phyloP scores from a whole-genome alignment of 1,284 basidiomycete species.

The Cryptococcus sp. region DNA sequence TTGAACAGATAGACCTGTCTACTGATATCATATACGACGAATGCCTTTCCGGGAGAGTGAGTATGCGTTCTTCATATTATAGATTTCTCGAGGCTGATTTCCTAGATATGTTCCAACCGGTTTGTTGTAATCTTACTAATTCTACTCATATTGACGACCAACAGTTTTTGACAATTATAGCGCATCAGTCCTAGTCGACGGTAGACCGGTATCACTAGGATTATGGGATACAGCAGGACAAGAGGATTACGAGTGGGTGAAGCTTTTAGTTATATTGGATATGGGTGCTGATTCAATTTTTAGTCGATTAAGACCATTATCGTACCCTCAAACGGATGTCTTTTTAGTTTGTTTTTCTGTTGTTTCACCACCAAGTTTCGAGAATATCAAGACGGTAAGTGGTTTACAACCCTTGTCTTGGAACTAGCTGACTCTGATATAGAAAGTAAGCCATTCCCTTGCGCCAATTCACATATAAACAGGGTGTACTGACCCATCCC shows the following conservation, averaged over 20 bases:
- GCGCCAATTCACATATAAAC: neutral
- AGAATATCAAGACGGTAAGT: constrained; percentile 54
- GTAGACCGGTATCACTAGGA: constrained; percentile 72
- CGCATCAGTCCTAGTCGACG: constrained; percentile 88
- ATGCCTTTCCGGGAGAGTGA: constrained; percentile 47
- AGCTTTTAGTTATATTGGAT: neutral
- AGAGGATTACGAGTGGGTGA: constrained; percentile 61
- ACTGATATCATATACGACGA: constrained; percentile 47
- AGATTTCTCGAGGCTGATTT: neutral
- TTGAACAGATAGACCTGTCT: constrained; percentile 37
- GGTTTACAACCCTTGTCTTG: neutral
- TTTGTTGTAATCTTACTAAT: constrained; percentile 3
- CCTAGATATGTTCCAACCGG: constrained; percentile 45
- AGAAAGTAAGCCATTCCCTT: constrained; percentile 57
- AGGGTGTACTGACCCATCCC: constrained; percentile 6
- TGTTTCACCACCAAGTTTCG: constrained; percentile 92
- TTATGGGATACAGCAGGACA: constrained; percentile 67
- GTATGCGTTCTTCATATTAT: constrained; percentile 7
- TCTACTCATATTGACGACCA: neutral
- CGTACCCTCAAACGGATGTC: constrained; percentile 98
- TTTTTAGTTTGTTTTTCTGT: constrained; percentile 99
- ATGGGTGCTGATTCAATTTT: neutral
- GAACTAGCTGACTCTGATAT: neutral
- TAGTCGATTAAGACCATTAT: constrained; percentile 93
- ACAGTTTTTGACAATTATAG: constrained; percentile 48